phyloP scores from a whole-genome alignment of 495 filamentous ascomycete genomes.

The Aspergillus bridgeri region DNA sequence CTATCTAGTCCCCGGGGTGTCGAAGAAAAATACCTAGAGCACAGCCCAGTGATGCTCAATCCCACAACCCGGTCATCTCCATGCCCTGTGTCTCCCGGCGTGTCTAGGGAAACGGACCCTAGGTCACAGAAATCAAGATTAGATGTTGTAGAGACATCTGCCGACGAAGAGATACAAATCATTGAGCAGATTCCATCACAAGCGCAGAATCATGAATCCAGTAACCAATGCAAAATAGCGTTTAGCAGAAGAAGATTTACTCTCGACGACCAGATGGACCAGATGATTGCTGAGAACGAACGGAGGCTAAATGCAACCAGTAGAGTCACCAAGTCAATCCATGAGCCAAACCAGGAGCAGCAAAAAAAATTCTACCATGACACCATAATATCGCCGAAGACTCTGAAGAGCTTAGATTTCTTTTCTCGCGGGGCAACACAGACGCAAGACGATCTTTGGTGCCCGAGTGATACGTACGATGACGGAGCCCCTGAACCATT shows the following conservation, averaged over 20 bases:
- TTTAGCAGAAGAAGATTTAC: conserved; percentile 11
- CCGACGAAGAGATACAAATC: neutral
- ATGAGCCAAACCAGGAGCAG: neutral
- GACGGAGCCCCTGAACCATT: neutral
- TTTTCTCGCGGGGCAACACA: neutral
- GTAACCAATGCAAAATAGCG: neutral
- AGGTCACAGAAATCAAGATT: neutral
- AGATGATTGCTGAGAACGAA: conserved; percentile 10
- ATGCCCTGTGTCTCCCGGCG: neutral
- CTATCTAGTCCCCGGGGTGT: too few relatives aligned
- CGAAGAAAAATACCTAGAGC: neutral
- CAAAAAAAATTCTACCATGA: neutral
- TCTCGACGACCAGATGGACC: conserved; percentile 19
- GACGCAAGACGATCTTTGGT: neutral
- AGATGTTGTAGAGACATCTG: neutral
- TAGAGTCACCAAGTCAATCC: neutral
- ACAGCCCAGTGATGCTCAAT: neutral
- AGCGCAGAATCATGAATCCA: neutral
- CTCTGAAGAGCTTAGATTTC: neutral
- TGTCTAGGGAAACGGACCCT: neutral
- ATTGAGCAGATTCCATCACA: neutral
- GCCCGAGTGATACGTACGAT: neutral
- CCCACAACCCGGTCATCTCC: neutral
- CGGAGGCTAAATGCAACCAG: conserved; percentile 2
- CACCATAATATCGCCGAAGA: neutral